These are phyloP conservation scores for Yamadazyma sp. DNA, from an alignment of 805 yeast genomes.

Conservation along the genomic window DNA sequence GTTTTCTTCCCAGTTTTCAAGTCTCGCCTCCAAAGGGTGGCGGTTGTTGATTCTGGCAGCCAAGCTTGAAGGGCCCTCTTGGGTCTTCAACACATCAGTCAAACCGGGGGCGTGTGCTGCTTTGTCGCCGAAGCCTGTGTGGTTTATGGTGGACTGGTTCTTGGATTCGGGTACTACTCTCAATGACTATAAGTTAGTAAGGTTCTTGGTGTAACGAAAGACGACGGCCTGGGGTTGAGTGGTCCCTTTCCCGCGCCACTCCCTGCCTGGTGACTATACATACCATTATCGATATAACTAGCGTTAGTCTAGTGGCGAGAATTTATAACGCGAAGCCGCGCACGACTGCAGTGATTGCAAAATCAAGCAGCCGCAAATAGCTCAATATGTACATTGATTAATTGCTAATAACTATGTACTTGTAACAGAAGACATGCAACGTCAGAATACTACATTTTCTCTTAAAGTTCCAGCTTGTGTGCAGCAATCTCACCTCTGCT, in stretches of 20 bases:
- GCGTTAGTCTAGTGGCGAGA: conserved; percentile 5
- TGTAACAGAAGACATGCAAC: too few species aligned
- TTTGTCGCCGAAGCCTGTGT: conserved; percentile 50
- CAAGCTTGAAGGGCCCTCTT: conserved; percentile 60
- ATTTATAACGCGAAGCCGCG: conserved; percentile 1
- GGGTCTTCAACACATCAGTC: conserved; percentile 66
- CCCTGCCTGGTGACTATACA: too few species aligned
- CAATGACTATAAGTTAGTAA: conserved; percentile 14
- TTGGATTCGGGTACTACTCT: conserved; percentile 56
- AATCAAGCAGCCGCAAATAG: too few species aligned
- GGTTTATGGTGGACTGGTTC: conserved; percentile 47
- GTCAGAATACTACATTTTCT: too few species aligned
- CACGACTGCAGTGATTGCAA: too few species aligned
- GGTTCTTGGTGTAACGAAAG: too few species aligned
- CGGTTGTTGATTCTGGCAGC: conserved; percentile 66
- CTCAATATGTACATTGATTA: too few species aligned
- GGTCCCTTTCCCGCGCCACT: too few species aligned
- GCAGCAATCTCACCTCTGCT: too few species aligned
- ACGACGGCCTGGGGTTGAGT: neutral
- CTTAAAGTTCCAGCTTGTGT: too few species aligned
- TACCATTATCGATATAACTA: too few species aligned
- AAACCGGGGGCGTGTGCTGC: conserved; percentile 70
- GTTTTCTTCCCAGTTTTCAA: conserved; percentile 76
- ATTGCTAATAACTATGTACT: too few species aligned
- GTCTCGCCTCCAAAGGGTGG: conserved; percentile 83